These are phyloP conservation scores for Tubosaeta sp. DNA, from an alignment of 768 basidiomycete genomes.

Conservation along the genomic window DNA sequence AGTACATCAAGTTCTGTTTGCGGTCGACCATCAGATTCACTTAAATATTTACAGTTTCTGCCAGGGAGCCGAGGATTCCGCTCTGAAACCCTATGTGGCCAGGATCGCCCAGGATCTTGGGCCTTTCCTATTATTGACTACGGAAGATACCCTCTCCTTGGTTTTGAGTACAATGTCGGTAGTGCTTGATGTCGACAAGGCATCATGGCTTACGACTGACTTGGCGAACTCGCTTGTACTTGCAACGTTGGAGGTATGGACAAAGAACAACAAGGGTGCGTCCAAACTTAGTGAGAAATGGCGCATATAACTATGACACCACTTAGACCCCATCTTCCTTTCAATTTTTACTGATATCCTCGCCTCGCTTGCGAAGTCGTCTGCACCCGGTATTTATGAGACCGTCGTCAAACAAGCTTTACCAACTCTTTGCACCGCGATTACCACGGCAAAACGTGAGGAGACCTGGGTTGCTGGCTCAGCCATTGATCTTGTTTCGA, in stretches of 20 bases:
- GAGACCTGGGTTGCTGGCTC: constrained; percentile 77
- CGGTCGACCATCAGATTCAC: constrained; percentile 2
- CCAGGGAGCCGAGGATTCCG: constrained; percentile 52
- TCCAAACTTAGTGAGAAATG: background rate
- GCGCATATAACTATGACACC: constrained; percentile 1
- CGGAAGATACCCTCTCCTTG: constrained; percentile 85
- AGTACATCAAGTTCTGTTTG: constrained; percentile 49
- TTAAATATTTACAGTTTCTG: constrained; percentile 54
- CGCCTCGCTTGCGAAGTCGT: constrained; percentile 59
- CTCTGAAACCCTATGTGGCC: constrained; percentile 59
- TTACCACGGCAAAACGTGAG: constrained; percentile 50
- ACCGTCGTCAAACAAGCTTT: constrained; percentile 69
- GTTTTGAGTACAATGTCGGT: constrained; percentile 83
- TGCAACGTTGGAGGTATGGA: constrained; percentile 77
- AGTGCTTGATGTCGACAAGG: constrained; percentile 68
- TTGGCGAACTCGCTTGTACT: constrained; percentile 62
- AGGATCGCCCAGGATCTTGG: constrained; percentile 78
- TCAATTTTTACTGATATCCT: constrained; percentile 83
- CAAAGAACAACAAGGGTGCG: constrained; percentile 79
- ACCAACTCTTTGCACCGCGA: constrained; percentile 65
- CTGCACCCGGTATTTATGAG: constrained; percentile 59
- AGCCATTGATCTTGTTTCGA: constrained; percentile 77
- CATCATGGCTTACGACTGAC: constrained; percentile 66
- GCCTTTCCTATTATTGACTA: constrained; percentile 73
- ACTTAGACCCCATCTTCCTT: constrained; percentile 80